Base-by-base conservation (phyloP, 2,329 filamentous ascomycete species). In the Coniochaeta sp. region DNA sequence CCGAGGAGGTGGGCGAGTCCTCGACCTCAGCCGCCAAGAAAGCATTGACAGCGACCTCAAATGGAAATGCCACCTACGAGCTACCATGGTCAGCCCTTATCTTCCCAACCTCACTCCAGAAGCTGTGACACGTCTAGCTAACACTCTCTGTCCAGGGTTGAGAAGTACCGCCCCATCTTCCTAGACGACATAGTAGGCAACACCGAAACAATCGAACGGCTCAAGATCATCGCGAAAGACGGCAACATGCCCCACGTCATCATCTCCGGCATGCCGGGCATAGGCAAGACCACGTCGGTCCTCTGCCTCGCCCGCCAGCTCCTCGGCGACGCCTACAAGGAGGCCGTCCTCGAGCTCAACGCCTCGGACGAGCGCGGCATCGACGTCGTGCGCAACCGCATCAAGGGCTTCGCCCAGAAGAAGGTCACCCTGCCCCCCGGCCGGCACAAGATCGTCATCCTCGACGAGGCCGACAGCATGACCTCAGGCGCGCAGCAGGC, bases 221-320 rank as follows among this genome's bases (percentile, higher is more conserved):
- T 99, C 62, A 97, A 97, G 67, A 97, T 99, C 63, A 97, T 99
- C 61, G 91, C 94, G 45, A 94, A 91, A 70, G 94, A 97, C 73
- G 94, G 94, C 61, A 99, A 99, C 72, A 96, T 99, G 91, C 94
- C 94, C 2, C 94, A 99, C 71, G 83, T 99, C 64, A 97, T 99
- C 71, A 97, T 99, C 63, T 96, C 90, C n/a, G 94, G 94, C 54
- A 97, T 96, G 91, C 94, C 94, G 18, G 94, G 94, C 65, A 99
- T 97, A 64, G 94, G 94, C 69, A 99, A 99, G 76, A 99, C 94
- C 4, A 97, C 94, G 1, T 96, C 91, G 52, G 86, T 99, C 52
- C 75, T 97, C 55, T 97, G 94, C 66, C 82, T 99, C 46, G 94
- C 94, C n/a, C 82, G 92, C 54, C 92, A 97, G 67, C 73, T 99